A percentile compares a stretch with the other conserved stretches of the same genome.
These are phyloP conservation scores for Eucalyptus tenuipes DNA, from an alignment of 345 rosid genomes.

Conservation along the genomic window DNA sequence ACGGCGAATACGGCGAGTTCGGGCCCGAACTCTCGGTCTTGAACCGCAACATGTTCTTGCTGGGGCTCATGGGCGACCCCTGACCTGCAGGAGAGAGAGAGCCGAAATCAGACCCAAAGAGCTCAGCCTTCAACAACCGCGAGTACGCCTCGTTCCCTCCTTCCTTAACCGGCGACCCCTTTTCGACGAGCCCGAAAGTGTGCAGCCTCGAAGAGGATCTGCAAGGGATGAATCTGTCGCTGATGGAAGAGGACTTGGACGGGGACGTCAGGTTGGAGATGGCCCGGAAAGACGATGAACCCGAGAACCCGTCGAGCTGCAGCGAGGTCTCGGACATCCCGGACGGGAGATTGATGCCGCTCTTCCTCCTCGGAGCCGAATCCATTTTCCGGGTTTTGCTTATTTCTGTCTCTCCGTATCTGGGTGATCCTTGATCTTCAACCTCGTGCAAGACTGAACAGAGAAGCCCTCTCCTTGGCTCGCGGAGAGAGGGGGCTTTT, in stretches of 20 bases:
- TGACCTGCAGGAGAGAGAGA: constrained; percentile 86
- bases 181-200: constrained; percentile 74
- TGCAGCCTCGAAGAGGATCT: constrained; percentile 91
- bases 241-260: constrained; percentile 55
- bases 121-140: constrained; percentile 70
- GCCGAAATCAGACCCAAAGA: constrained; percentile 88
- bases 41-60: constrained; percentile 78
- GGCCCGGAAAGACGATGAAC: constrained; percentile 35
- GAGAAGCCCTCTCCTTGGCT: background rate
- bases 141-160: constrained; percentile 82
- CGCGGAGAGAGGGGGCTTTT: background rate
- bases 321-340: constrained; percentile 74
- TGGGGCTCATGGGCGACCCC: constrained; percentile 67
- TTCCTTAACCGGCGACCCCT: constrained; percentile 74
- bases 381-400: background rate
- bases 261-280: constrained; percentile 73
- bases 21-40: constrained; percentile 74
- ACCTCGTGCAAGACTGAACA: background rate
- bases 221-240: constrained; percentile 95
- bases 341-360: constrained; percentile 79
- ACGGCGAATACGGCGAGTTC: constrained; percentile 78
- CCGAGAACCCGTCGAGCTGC: constrained; percentile 42
- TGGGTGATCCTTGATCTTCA: background rate
- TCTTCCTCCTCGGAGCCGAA: constrained; percentile 28
- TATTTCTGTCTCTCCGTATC: background rate